Evolutionary conservation across 2,329 filamentous ascomycete genomes (phyloP), one percentile per base, ranked within the genome.

Genomic region (Akanthomyces dipterigenus): DNA sequence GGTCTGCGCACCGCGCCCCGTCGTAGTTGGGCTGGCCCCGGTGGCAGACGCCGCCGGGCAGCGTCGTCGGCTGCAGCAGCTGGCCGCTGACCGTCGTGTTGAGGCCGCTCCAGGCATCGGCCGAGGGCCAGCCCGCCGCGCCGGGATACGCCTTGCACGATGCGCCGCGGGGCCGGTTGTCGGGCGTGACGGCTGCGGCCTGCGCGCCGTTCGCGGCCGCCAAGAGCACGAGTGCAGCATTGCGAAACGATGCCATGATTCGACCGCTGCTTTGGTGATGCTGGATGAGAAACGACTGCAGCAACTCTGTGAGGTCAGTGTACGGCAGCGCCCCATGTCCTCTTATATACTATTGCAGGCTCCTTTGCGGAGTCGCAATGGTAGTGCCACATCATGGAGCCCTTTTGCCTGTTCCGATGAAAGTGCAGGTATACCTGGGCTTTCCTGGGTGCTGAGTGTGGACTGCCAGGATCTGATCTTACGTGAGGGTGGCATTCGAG

Each of bases 11-110:
- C 24, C 65, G 59, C 28, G 63, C 53, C 54, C 67, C 51, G 60
- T 70, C 51, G 28, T 70, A 72, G 0, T 65, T 63, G 0, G 69
- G 64, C 65, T 70, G 70, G 0, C 36, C 64, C 0, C 60, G 40
- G 20, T 74, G 72, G 16, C 73, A 75, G 3, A 68, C 70, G 0
- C 68, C 69, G 0, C 66, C 72, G 3, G 72, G 71, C 24, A 60
- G 56, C 1, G 24, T 11, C 12, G 53, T 36, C 16, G 60, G 60
- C 20, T 31, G 34, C n/a, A 62, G 43, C 4, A 62, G 46, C 16
- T 28, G 53, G 45, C 60, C 60, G 22, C 14, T 7, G 11, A 62
- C 36, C 7, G 60, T 62, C 26, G 40, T 28, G 54, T 62, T 57
- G 38, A 62, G 46, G n/a, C 24, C 18, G 24, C 24, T 22, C 60